phyloP scores from a whole-genome alignment of 1,284 basidiomycete species.

The Moesziomyces globuligerus region DNA sequence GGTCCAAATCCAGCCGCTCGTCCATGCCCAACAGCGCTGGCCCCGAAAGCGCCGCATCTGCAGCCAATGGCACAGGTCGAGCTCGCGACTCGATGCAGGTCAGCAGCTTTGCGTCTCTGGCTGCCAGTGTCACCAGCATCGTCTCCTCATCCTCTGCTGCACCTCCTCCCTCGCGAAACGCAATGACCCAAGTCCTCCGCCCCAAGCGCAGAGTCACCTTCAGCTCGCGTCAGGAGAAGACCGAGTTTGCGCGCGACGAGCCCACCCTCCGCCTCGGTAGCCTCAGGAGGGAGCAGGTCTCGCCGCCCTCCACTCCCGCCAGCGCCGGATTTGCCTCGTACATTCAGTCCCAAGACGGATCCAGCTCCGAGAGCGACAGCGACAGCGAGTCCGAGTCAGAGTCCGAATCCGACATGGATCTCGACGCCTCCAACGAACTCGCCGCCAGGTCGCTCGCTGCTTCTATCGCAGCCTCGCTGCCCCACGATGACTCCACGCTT shows the following conservation, averaged over 20 bases:
- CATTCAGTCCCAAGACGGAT: conserved; percentile 30
- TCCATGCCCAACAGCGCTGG: conserved; percentile 22
- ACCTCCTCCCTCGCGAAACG: conserved; percentile 15
- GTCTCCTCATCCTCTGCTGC: conserved; percentile 14
- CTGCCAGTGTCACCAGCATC: conserved; percentile 25
- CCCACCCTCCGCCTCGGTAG: conserved; percentile 48
- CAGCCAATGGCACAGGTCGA: conserved; percentile 9
- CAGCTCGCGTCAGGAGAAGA: conserved; percentile 52
- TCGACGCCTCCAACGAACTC: conserved; percentile 36
- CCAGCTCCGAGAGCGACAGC: conserved; percentile 41
- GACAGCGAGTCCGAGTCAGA: conserved; percentile 24
- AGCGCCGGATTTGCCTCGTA: conserved; percentile 42
- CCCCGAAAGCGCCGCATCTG: conserved; percentile 1
- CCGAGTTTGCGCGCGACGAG: conserved; percentile 48
- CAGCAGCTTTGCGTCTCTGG: conserved; percentile 18
- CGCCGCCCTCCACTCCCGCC: conserved; percentile 31
- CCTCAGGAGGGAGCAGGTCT: conserved; percentile 36
- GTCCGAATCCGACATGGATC: conserved; percentile 45
- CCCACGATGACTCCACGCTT: conserved; percentile 44
- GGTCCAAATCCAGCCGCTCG: conserved; percentile 16
- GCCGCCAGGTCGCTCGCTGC: conserved; percentile 38
- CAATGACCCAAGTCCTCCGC: conserved; percentile 41
- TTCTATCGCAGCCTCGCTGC: conserved; percentile 40
- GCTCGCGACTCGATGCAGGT: conserved; percentile 25
- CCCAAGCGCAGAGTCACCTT: conserved; percentile 51